Base-by-base conservation (phyloP, 495 filamentous ascomycete genomes). In the Penicillium psychrofluorescens region DNA sequence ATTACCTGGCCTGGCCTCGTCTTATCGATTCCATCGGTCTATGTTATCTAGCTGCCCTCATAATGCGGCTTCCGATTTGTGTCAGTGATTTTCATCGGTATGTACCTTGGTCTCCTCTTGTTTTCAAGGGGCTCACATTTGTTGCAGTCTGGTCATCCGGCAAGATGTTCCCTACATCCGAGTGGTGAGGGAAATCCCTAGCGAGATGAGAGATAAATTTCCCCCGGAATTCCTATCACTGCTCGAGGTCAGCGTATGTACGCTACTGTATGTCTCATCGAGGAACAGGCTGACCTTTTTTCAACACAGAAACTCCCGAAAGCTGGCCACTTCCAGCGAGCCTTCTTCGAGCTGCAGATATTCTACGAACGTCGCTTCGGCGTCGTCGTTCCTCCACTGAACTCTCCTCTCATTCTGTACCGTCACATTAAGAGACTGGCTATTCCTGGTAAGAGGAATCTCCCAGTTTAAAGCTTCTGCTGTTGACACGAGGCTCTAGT, bases 391-490 rank as follows among this genome's bases (percentile, higher is more conserved):
- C 90, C 92, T 1, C 64, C 78, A 1, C 51, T 95, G 32, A 94
- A 95, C 43, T 59, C 64, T 12, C 74, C 80, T 6, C 61, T 85
- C 6, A 50, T 95, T 12, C 58, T 89, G 8, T 79, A 83, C 44
- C 75, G 81, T 33, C 83, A 84, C 45, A 75, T 94, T 27, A 81
- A 74, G 48, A 75, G 85, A 36, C 71, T 97, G 16, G 79, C 83
- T 8, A 68, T 98, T 14, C 92, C 92, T 35, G 58, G 87, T 91
- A 79, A 46, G 77, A 56, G 12, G n/a, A 16, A 11, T 8, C 16
- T 30, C 16, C 22, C 40, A 43, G 22, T 33, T 1, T 38, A 4
- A 9, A 27, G 9, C 6, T 1, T n/a, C 7, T 46, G 38, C 61
- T 59, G 55, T 22, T 22, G 22, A 22, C 22, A 61, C 35, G 1